Evolutionary conservation across 2,329 filamentous ascomycete species (phyloP).

Genomic region (Furcasterigmium furcatum): DNA sequence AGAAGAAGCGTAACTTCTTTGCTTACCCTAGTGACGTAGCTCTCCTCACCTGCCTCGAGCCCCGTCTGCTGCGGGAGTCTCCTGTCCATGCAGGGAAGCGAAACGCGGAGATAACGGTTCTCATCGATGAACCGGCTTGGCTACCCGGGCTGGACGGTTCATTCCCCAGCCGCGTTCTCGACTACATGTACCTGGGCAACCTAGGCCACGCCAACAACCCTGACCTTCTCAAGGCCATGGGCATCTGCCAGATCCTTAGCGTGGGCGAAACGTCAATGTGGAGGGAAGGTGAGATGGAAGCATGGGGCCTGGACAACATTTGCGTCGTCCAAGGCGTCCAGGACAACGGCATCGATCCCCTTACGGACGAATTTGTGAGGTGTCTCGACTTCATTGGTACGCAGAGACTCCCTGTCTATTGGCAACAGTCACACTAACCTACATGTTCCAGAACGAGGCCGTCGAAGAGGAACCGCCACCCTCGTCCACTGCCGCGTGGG

Average conservation of each 20-base stretch:
- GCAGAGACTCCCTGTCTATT: conserved; percentile 22
- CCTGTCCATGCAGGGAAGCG: conserved; percentile 50
- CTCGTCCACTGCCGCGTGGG: conserved; percentile 96
- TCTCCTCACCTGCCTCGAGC: conserved; percentile 73
- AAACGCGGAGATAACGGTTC: conserved; percentile 47
- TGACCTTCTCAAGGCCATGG: conserved; percentile 72
- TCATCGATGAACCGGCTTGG: conserved; percentile 71
- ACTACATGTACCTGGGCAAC: conserved; percentile 97
- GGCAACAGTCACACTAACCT: conserved; percentile 5
- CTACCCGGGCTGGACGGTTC: conserved; percentile 82
- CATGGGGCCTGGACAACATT: conserved; percentile 76
- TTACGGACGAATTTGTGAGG: conserved; percentile 79
- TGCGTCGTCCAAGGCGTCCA: conserved; percentile 83
- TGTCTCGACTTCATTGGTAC: conserved; percentile 91
- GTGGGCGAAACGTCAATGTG: conserved; percentile 88
- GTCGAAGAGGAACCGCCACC: conserved; percentile 73
- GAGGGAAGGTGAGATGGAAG: conserved; percentile 65
- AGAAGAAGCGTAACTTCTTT: conserved; percentile 88
- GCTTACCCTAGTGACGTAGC: conserved; percentile 89
- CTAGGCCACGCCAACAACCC: conserved; percentile 92
- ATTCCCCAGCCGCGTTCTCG: conserved; percentile 80
- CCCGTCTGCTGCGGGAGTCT: conserved; percentile 70
- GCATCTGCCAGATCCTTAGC: conserved; percentile 84
- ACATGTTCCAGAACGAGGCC: conserved; percentile 68
- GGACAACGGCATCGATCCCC: conserved; percentile 92